A percentile compares a stretch with the other conserved stretches of the same genome.
Evolutionary conservation across 73 alveolate species (phyloP).

Genomic region (Symbiodinium natans): DNA sequence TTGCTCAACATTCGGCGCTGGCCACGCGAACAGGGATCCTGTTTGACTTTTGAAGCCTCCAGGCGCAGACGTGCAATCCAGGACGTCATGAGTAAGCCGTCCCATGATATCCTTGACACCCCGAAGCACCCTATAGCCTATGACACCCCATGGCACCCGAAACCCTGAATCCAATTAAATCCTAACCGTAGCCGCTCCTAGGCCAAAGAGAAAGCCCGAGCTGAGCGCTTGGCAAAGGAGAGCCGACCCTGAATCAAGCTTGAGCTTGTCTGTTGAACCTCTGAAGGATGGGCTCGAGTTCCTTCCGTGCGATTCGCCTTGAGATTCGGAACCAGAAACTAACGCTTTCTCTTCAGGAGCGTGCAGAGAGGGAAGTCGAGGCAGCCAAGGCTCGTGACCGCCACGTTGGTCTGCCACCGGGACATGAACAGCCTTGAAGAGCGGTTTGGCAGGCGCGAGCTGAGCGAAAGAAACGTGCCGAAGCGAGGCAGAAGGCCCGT

Average conservation of each 20-base stretch:
- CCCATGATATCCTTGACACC: too few relatives aligned
- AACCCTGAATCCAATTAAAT: too few relatives aligned
- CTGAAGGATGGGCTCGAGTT: neutral
- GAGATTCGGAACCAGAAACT: neutral
- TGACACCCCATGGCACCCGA: too few relatives aligned
- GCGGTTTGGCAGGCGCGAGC: conserved; percentile 51
- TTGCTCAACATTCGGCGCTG: too few relatives aligned
- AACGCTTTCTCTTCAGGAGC: neutral
- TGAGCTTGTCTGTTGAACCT: neutral
- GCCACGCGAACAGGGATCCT: too few relatives aligned
- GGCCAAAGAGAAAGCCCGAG: conserved; percentile 85
- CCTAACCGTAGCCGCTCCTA: too few relatives aligned
- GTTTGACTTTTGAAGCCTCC: too few relatives aligned
- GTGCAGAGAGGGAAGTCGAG: conserved; percentile 70
- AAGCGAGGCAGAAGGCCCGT: conserved; percentile 58
- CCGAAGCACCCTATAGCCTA: too few relatives aligned
- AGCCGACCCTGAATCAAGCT: neutral
- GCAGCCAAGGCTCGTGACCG: conserved; percentile 41
- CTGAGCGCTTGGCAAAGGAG: conserved; percentile 67
- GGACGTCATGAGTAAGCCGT: too few relatives aligned
- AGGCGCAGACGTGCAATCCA: too few relatives aligned
- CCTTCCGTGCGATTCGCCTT: neutral
- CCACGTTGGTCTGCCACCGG: too few relatives aligned
- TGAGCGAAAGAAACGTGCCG: conserved; percentile 71
- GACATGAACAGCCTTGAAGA: too few relatives aligned